Conservation (phyloP, 2,329 filamentous ascomycete species). For the Neophaeococcomyces aloes region DNA sequence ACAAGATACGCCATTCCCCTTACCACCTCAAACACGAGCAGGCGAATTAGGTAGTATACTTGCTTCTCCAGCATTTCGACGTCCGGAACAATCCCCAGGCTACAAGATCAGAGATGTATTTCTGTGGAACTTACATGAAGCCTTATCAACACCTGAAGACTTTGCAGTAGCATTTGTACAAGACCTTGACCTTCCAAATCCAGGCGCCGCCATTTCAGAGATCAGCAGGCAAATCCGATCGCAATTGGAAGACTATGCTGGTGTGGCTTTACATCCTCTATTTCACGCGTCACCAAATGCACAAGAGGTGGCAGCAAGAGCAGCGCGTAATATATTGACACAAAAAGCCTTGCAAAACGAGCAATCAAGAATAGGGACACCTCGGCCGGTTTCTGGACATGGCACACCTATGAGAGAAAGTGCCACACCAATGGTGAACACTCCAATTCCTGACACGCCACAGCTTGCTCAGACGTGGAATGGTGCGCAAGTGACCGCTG, state of each 20-base stretch:
- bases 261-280: slow-evolving; percentile 82
- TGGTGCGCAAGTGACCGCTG: slow-evolving; percentile 51
- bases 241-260: slow-evolving; percentile 91
- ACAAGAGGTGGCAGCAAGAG: slow-evolving; percentile 2
- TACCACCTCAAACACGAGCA: slow-evolving; percentile 29
- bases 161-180: slow-evolving; percentile 87
- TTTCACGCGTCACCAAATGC: slow-evolving; percentile 49
- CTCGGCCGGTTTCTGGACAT: slow-evolving; percentile 27
- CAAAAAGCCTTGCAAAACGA: slow-evolving; percentile 27
- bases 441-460: slow-evolving; percentile 36
- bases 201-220: slow-evolving; percentile 57
- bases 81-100: slow-evolving; percentile 67
- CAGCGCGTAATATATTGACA: slow-evolving; percentile 1
- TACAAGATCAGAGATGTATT: slow-evolving; percentile 93
- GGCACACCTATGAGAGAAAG: slow-evolving; percentile 19
- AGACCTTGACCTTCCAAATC: slow-evolving; percentile 80
- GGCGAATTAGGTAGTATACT: slow-evolving; percentile 45
- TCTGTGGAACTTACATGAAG: slow-evolving; percentile 94
- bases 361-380: slow-evolving; percentile 41
- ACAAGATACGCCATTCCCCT: slow-evolving; percentile 37
- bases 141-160: slow-evolving; percentile 84
- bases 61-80: slow-evolving; percentile 65
- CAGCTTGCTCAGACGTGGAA: slow-evolving; percentile 35
- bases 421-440: slow-evolving; percentile 16
- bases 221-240: slow-evolving; percentile 92